Conservation (phyloP, 116 monocot genomes). For the Iris pallida region DNA sequence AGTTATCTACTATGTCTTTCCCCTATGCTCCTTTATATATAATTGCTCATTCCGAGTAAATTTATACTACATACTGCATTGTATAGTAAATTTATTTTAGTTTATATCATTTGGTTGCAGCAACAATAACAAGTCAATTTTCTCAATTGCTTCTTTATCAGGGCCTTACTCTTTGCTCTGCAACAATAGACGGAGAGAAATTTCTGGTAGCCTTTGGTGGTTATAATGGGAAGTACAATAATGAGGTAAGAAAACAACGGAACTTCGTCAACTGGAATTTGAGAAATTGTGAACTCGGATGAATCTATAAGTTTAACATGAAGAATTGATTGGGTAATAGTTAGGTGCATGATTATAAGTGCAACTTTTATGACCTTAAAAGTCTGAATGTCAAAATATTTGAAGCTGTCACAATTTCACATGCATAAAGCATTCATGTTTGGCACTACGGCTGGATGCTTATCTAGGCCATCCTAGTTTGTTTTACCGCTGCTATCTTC, state of each 20-base stretch:
- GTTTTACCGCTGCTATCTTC: too few species aligned
- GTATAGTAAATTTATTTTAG: neutral
- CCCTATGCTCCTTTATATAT: too few species aligned
- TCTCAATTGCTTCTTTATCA: constrained; percentile 25
- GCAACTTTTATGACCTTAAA: too few species aligned
- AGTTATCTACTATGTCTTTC: too few species aligned
- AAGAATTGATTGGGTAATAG: neutral
- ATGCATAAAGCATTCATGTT: too few species aligned
- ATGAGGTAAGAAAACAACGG: constrained; percentile 56
- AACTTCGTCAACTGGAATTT: neutral
- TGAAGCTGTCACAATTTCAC: too few species aligned
- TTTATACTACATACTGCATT: neutral
- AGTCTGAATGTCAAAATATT: too few species aligned
- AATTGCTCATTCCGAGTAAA: too few species aligned
- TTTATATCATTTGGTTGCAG: too few species aligned
- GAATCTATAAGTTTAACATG: neutral
- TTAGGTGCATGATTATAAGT: neutral
- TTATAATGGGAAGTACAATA: constrained; percentile 91
- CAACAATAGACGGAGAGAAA: constrained; percentile 55
- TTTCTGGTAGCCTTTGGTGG: constrained; percentile 87
- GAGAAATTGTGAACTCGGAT: neutral
- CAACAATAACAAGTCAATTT: too few species aligned
- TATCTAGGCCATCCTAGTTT: too few species aligned
- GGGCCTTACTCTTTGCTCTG: constrained; percentile 75
- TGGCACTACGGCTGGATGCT: too few species aligned